Evolutionary conservation across 371 early-diverging fungal genomes (phyloP).

Genomic region (Mucor mucedo): DNA sequence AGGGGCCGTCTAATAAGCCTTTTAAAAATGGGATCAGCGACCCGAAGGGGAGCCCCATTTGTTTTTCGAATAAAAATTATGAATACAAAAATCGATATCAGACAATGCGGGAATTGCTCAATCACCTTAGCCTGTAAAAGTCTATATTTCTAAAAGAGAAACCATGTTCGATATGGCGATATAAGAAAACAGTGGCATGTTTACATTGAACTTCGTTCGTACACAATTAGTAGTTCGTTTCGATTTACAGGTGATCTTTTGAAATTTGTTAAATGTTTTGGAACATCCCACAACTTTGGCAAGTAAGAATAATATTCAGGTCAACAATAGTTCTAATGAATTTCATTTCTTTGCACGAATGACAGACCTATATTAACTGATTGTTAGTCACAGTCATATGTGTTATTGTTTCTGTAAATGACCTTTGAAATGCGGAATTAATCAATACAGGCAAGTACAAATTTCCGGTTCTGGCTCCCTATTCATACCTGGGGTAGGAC

Average conservation of each 20-base stretch:
- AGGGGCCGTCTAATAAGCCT: too few species aligned
- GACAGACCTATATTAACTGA: neutral
- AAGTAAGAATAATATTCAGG: neutral
- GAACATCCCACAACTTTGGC: too few species aligned
- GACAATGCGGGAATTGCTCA: neutral
- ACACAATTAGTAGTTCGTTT: neutral
- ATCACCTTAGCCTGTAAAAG: conserved; percentile 8
- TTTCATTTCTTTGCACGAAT: neutral
- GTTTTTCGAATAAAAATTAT: too few species aligned
- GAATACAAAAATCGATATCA: too few species aligned
- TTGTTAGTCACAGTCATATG: too few species aligned
- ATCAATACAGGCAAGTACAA: too few species aligned
- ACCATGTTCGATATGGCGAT: conserved; percentile 13
- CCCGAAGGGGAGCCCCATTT: too few species aligned
- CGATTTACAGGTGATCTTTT: too few species aligned
- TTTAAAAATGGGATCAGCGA: too few species aligned
- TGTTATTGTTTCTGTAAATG: too few species aligned
- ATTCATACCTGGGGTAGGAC: conserved; percentile 3
- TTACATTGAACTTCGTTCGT: neutral
- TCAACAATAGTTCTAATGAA: neutral
- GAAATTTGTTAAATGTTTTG: too few species aligned
- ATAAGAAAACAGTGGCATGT: neutral
- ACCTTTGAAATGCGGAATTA: too few species aligned
- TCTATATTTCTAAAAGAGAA: conserved; percentile 14
- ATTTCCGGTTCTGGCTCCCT: neutral